Percentiles rank a stretch among this genome's conserved stretches.
Evolutionary conservation across 805 yeast species (phyloP).

Genomic region (Candida bentonensis): DNA sequence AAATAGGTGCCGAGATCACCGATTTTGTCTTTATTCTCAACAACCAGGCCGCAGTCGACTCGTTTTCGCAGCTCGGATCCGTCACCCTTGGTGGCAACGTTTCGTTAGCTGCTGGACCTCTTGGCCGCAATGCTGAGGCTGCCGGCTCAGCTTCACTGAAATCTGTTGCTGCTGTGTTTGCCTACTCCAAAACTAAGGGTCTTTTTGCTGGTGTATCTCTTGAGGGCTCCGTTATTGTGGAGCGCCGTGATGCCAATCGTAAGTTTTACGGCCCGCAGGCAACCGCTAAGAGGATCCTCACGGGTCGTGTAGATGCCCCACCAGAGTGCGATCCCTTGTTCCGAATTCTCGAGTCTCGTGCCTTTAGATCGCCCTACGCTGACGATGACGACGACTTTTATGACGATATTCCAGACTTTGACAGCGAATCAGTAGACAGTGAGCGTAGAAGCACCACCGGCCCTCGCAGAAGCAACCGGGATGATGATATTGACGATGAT

Average conservation of each 20-base stretch:
- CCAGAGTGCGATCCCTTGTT: constrained; percentile 79
- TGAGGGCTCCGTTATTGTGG: constrained; percentile 93
- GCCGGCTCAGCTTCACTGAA: constrained; percentile 87
- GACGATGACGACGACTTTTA: constrained; percentile 51
- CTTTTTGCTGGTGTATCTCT: constrained; percentile 93
- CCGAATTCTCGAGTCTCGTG: constrained; percentile 75
- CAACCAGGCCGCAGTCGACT: constrained; percentile 74
- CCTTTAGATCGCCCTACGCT: constrained; percentile 39
- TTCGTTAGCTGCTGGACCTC: constrained; percentile 93
- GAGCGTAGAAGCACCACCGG: constrained; percentile 16
- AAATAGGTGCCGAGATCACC: constrained; percentile 89
- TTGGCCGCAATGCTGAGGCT: constrained; percentile 96
- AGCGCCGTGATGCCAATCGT: constrained; percentile 92
- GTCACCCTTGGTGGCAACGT: constrained; percentile 90
- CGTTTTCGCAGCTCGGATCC: constrained; percentile 89
- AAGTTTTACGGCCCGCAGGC: constrained; percentile 84
- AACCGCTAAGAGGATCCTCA: constrained; percentile 72
- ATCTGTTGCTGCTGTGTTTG: constrained; percentile 77
- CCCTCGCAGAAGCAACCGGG: constrained; percentile 12
- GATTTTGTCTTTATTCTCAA: constrained; percentile 91
- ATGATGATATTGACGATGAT: constrained; percentile 15
- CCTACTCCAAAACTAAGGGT: constrained; percentile 94
- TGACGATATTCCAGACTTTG: constrained; percentile 64
- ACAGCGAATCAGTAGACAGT: constrained; percentile 28
- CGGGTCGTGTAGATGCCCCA: constrained; percentile 87